Conservation (phyloP, 176 grass and related monocot species). For the Hordeum marinum region DNA sequence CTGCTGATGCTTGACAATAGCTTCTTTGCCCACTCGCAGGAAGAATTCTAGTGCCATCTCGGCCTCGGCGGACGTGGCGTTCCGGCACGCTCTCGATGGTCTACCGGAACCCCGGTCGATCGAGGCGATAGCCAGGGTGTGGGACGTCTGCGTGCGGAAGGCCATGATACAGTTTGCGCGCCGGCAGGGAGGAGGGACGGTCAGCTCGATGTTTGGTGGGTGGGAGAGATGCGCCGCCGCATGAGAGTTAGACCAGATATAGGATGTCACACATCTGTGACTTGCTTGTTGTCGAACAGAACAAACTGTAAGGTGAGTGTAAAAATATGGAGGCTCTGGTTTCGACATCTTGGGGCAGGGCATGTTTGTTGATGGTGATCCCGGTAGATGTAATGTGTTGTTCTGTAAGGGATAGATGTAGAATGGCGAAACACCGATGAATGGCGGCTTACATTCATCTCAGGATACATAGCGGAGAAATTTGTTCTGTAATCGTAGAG, state of each 20-base stretch:
- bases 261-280: not conserved
- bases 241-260: not conserved
- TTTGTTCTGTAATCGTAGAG: too few relatives aligned
- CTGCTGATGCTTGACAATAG: not conserved
- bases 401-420: not conserved
- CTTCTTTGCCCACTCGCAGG: not conserved
- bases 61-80: not conserved
- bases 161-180: not conserved
- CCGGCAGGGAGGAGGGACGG: not conserved
- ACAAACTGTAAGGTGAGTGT: not conserved
- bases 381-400: not conserved
- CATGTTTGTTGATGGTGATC: not conserved
- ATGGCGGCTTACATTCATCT: not conserved
- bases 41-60: not conserved
- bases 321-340: too few relatives aligned
- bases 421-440: too few relatives aligned
- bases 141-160: not conserved
- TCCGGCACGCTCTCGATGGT: not conserved
- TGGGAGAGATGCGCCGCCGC: not conserved
- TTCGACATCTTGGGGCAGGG: too few relatives aligned
- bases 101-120: constrained; percentile 6
- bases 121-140: not conserved
- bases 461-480: too few relatives aligned
- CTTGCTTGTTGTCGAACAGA: not conserved
- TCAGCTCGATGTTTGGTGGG: constrained; percentile 14